Conservation (phyloP, 306 rosid genomes). For the Elaeagnus macrophylla region DNA sequence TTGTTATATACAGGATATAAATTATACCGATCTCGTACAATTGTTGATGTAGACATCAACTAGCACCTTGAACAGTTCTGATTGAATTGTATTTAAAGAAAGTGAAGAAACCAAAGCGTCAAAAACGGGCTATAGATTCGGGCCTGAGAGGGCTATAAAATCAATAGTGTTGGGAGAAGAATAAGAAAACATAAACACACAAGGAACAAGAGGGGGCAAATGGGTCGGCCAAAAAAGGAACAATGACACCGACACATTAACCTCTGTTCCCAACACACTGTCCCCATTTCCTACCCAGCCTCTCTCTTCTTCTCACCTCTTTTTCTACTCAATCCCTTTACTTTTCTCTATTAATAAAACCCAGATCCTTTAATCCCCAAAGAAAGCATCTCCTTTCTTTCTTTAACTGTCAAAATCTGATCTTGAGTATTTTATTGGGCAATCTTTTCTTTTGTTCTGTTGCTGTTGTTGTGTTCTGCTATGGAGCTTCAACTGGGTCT, state of each 20-base stretch:
- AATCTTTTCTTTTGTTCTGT: conserved; percentile 3
- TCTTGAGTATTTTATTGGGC: not conserved
- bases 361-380: conserved; percentile 11
- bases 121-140: too few species aligned
- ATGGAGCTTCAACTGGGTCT: conserved; percentile 82
- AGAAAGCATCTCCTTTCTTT: conserved; percentile 4
- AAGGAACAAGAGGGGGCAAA: conserved; percentile 8
- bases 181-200: too few species aligned
- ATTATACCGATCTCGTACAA: too few species aligned
- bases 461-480: conserved; percentile 9
- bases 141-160: too few species aligned
- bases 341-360: not conserved
- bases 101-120: too few species aligned
- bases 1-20: too few species aligned
- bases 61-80: too few species aligned
- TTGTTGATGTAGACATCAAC: too few species aligned
- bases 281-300: conserved; percentile 20
- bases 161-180: too few species aligned
- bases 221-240: conserved; percentile 32
- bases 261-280: conserved; percentile 40
- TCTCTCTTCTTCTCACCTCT: conserved; percentile 1
- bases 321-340: not conserved
- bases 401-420: too few species aligned
- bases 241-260: conserved; percentile 50
- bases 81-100: too few species aligned